Percentiles rank a stretch among this genome's conserved stretches.
Conservation (phyloP, 2,329 filamentous ascomycete species). For the Coniochaeta pulveracea region DNA sequence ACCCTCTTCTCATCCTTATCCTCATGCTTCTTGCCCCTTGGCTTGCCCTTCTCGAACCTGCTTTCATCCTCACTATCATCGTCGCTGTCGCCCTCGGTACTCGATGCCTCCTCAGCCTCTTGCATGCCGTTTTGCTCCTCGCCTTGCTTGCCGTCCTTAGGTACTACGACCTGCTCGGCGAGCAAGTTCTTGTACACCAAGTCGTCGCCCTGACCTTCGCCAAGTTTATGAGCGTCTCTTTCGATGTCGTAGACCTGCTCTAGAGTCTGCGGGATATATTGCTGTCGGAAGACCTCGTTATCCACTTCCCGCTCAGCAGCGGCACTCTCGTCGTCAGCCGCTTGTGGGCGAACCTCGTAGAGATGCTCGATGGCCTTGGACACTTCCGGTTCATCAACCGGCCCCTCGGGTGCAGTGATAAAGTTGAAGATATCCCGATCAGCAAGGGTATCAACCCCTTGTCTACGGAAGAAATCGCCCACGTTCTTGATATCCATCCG, state of each 20-base stretch:
- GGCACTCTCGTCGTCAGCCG: constrained; percentile 20
- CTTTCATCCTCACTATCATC: constrained; percentile 36
- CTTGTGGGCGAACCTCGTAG: constrained; percentile 43
- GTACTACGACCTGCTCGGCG: constrained; percentile 49
- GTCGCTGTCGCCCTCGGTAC: constrained; percentile 30
- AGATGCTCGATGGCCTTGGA: constrained; percentile 52
- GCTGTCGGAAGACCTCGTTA: constrained; percentile 86
- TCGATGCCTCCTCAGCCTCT: constrained; percentile 28
- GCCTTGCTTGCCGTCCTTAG: constrained; percentile 22
- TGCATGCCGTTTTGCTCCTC: constrained; percentile 23
- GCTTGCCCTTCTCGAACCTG: constrained; percentile 52
- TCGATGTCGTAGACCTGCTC: constrained; percentile 96
- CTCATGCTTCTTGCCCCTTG: constrained; percentile 74
- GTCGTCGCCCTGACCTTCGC: constrained; percentile 60
- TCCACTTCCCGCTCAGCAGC: constrained; percentile 59
- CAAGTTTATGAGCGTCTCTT: constrained; percentile 71
- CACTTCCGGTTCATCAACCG: constrained; percentile 51
- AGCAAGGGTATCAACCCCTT: constrained; percentile 69
- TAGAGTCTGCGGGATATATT: constrained; percentile 92
- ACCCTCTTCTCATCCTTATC: constrained; percentile 85
- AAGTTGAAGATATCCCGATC: constrained; percentile 80
- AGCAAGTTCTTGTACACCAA: constrained; percentile 79
- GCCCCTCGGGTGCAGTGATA: constrained; percentile 53
- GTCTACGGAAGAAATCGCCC: constrained; percentile 79
- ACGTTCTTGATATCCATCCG: constrained; percentile 99